These are phyloP conservation scores for Arthrobotrys conoides DNA, from an alignment of 2,329 filamentous ascomycete species.

Conservation along the genomic window DNA sequence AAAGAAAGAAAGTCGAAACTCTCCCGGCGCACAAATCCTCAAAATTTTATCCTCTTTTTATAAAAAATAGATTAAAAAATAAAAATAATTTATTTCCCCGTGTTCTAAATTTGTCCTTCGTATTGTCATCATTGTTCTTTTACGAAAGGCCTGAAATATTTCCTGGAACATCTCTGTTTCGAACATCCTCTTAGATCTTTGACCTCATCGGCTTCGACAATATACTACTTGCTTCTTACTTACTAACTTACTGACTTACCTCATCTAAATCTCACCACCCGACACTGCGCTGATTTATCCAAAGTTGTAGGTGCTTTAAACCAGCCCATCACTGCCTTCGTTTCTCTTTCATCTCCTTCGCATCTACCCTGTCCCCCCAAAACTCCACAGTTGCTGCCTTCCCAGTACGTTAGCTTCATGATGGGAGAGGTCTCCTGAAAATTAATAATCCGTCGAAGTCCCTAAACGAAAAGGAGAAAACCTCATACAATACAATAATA, in stretches of 20 bases:
- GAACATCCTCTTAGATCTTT: slow-evolving; percentile 14
- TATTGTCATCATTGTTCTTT: slow-evolving; percentile 23
- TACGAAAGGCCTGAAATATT: slow-evolving; percentile 9
- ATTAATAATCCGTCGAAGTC: slow-evolving; percentile 46
- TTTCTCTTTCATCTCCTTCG: slow-evolving; percentile 33
- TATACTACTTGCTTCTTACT: slow-evolving; percentile 5
- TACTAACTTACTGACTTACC: background rate
- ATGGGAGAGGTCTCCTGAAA: slow-evolving; percentile 45
- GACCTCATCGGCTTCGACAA: slow-evolving; percentile 27
- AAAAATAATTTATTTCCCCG: slow-evolving; percentile 10
- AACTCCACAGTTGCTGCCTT: slow-evolving; percentile 43
- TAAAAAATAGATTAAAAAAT: slow-evolving; percentile 6
- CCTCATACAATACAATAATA: slow-evolving; percentile 21
- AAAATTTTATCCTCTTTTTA: slow-evolving; percentile 37
- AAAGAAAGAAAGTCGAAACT: slow-evolving; percentile 32
- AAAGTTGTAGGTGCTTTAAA: slow-evolving; percentile 20
- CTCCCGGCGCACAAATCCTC: slow-evolving; percentile 48
- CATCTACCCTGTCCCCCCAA: slow-evolving; percentile 33
- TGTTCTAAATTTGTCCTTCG: slow-evolving; percentile 26
- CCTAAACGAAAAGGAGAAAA: slow-evolving; percentile 41
- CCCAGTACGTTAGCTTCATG: slow-evolving; percentile 15
- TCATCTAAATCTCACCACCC: slow-evolving; percentile 34
- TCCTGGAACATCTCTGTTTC: slow-evolving; percentile 13
- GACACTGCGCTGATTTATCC: slow-evolving; percentile 15
- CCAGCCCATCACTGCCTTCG: slow-evolving; percentile 24